Evolutionary conservation across 495 filamentous ascomycete species (phyloP), one percentile per base, ranked within the genome.

Genomic region (Chaetomium tenue): DNA sequence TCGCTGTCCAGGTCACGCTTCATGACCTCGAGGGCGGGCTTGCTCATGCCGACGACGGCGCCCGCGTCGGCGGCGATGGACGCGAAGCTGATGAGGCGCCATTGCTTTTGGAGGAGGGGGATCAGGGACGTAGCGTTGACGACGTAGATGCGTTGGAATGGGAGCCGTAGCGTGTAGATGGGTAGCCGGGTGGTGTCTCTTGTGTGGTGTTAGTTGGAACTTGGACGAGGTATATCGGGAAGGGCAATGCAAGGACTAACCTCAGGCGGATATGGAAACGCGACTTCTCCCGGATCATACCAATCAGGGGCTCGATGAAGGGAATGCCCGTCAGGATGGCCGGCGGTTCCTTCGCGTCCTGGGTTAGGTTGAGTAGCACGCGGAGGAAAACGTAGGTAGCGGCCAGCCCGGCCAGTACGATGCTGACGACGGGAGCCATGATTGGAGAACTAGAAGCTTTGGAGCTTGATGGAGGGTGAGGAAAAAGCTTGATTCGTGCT

Each of bases 131-230:
- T 67, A 0, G 57, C 50, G 51, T 75, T 72, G 60, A 72, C 58
- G 26, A 75, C 28, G 53, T 75, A 71, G 1, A 75, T 33, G 16
- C 70, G 70, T 0, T 51, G 20, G 16, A 62, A 62, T 0, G 72
- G 70, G n/a, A 75, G 48, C 1, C 69, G 68, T 0, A 72, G 54
- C 2, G 69, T 75, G 46, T 72, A 75, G 37, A 75, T 75, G n/a
- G 73, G 71, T 0, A 70, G 66, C 3, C 63, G 64, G 25, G 71
- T 67, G 22, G 55, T 47, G 52, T 71, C 69, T 51, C 67, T 69
- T 22, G 25, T 51, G 15, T 55, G 15, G 2, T 51, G 26, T 42
- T 33, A 25, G 28, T 26, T 2, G 12, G 6, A 12, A 15, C 23
- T 53, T 28, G 4, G 55, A 30, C 3, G 20, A 52, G 48, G 12